Conservation (phyloP, 768 basidiomycete genomes). For the Lenzites betulinus region DNA sequence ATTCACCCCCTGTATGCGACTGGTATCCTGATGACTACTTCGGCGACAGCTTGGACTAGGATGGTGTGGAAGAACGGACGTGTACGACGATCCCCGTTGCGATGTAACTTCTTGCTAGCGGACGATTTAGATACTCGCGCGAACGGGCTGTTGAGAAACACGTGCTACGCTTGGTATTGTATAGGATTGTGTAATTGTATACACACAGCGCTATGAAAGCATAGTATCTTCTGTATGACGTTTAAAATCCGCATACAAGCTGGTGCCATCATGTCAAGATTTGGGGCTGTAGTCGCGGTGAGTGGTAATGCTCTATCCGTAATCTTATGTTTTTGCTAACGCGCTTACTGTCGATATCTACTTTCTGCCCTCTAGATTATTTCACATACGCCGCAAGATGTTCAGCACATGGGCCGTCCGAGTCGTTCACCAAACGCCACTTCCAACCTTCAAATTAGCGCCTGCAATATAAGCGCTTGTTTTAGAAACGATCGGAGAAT, state of each 20-base stretch:
- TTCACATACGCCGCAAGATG: too few species aligned
- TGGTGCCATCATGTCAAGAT: too few species aligned
- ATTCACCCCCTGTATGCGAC: background rate
- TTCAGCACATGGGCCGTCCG: too few species aligned
- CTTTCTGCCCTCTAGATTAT: too few species aligned
- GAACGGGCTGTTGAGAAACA: background rate
- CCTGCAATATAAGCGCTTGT: too few species aligned
- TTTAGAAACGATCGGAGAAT: background rate
- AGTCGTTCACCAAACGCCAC: too few species aligned
- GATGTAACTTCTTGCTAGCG: background rate
- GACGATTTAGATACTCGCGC: background rate
- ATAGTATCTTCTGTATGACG: background rate
- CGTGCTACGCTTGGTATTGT: background rate
- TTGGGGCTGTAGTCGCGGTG: too few species aligned
- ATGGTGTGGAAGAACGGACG: background rate
- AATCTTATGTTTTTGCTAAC: too few species aligned
- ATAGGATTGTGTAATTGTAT: constrained; percentile 4
- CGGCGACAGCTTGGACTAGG: background rate
- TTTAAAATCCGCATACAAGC: background rate
- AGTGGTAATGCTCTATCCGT: too few species aligned
- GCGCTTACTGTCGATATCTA: too few species aligned
- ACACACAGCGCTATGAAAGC: background rate
- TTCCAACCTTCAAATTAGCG: too few species aligned
- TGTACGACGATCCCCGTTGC: background rate
- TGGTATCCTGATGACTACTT: background rate